Conservation (phyloP, 768 basidiomycete species). For the Termitomyces heimii region DNA sequence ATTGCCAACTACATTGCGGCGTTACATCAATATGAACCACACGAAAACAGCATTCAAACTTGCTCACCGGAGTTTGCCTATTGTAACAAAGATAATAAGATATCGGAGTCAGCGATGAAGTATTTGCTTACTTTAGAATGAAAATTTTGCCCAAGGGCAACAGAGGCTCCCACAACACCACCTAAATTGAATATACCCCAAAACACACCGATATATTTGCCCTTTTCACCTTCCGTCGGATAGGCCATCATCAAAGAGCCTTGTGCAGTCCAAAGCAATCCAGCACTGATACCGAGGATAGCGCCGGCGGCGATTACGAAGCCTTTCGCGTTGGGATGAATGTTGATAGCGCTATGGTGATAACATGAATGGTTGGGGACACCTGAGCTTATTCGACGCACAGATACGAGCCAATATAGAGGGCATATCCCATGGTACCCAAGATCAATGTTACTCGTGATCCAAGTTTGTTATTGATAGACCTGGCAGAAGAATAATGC, state of each 20-base stretch:
- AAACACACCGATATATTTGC: slow-evolving; percentile 74
- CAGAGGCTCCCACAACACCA: slow-evolving; percentile 72
- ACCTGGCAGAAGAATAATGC: slow-evolving; percentile 29
- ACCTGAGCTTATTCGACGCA: slow-evolving; percentile 25
- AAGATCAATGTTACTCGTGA: slow-evolving; percentile 64
- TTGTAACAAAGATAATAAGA: slow-evolving; percentile 15
- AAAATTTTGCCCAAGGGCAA: slow-evolving; percentile 69
- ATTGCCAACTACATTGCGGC: slow-evolving; percentile 46
- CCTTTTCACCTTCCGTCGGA: slow-evolving; percentile 75
- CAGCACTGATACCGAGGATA: slow-evolving; percentile 67
- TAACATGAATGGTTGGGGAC: background rate
- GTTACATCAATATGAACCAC: background rate
- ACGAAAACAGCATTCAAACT: background rate
- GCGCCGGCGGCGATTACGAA: slow-evolving; percentile 74
- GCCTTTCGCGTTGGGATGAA: slow-evolving; percentile 51
- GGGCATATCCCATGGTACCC: slow-evolving; percentile 70
- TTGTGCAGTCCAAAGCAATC: slow-evolving; percentile 77
- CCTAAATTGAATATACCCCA: slow-evolving; percentile 84
- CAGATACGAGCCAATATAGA: slow-evolving; percentile 74
- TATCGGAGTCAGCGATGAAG: background rate
- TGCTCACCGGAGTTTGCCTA: slow-evolving; percentile 35
- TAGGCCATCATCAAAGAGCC: slow-evolving; percentile 81
- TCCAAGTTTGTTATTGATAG: slow-evolving; percentile 78
- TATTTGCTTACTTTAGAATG: slow-evolving; percentile 44
- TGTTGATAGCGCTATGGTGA: slow-evolving; percentile 55